Percentiles rank a stretch among this genome's conserved stretches.
Conservation (phyloP, 2,329 filamentous ascomycete genomes). For the Hypocrella siamensis region DNA sequence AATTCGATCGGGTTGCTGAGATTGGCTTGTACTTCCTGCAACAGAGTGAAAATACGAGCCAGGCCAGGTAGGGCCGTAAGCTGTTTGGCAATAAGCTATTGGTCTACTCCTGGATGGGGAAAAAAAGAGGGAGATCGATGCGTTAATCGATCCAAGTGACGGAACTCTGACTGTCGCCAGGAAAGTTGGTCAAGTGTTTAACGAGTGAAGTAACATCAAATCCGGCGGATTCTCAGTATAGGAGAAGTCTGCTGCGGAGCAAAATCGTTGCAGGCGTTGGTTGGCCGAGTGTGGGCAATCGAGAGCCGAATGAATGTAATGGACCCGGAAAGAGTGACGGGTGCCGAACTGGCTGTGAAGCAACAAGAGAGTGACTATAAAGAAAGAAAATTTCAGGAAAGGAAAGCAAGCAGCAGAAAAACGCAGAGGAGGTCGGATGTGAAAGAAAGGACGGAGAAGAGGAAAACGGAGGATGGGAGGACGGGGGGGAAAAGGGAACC, state of each 20-base stretch:
- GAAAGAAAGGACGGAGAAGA: constrained; percentile 13
- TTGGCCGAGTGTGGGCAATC: constrained; percentile 8
- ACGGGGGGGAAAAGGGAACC: constrained; percentile 13
- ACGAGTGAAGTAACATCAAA: background rate
- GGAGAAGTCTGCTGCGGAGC: constrained; percentile 1
- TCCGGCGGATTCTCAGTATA: background rate
- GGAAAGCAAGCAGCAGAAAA: constrained; percentile 17
- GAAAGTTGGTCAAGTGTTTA: background rate
- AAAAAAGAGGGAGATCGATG: too few species aligned
- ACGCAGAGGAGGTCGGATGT: constrained; percentile 12
- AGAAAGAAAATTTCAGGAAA: constrained; percentile 23
- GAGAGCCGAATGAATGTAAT: constrained; percentile 26
- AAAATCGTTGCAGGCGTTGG: constrained; percentile 4
- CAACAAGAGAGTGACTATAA: constrained; percentile 35
- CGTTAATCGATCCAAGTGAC: too few species aligned
- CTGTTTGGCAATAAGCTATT: too few species aligned
- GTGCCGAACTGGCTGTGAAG: constrained; percentile 22
- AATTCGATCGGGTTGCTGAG: too few species aligned
- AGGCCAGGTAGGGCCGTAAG: too few species aligned
- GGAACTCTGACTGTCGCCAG: too few species aligned
- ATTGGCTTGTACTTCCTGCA: too few species aligned
- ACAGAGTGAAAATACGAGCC: too few species aligned
- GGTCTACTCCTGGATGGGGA: too few species aligned
- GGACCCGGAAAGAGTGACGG: constrained; percentile 37
- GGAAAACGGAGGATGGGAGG: constrained; percentile 18